phyloP scores from a whole-genome alignment of 768 basidiomycete species.

The Tulasnella sp. region DNA sequence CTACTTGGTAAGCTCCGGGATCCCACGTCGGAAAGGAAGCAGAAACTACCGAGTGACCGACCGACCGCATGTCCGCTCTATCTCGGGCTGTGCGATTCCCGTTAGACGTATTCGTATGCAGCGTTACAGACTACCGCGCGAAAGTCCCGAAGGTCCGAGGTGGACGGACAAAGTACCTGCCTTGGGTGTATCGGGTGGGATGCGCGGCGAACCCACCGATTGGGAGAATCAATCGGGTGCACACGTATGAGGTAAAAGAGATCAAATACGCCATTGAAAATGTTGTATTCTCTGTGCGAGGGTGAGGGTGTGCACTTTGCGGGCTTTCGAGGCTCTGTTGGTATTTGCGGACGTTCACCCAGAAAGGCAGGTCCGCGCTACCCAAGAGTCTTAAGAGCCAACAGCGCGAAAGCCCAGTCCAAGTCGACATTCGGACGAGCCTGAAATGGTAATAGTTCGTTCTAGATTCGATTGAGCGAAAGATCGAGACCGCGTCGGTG shows the following conservation, averaged over 20 bases:
- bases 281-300: neutral
- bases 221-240: neutral
- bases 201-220: neutral
- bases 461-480: neutral
- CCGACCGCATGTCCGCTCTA: neutral
- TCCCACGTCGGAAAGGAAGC: neutral
- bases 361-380: neutral
- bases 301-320: neutral
- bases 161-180: neutral
- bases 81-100: neutral
- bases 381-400: neutral
- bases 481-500: neutral
- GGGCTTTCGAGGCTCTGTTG: neutral
- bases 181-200: neutral
- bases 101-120: neutral
- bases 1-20: neutral
- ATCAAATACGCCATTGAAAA: neutral
- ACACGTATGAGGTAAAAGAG: neutral
- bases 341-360: neutral
- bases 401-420: neutral
- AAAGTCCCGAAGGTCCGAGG: neutral
- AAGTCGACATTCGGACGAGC: neutral
- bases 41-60: neutral
- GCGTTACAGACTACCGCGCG: neutral
- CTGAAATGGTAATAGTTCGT: neutral